Percentiles rank a stretch among this genome's conserved stretches.
Evolutionary conservation across 805 yeast species (phyloP).

Genomic region (Starmerella bacillaris): DNA sequence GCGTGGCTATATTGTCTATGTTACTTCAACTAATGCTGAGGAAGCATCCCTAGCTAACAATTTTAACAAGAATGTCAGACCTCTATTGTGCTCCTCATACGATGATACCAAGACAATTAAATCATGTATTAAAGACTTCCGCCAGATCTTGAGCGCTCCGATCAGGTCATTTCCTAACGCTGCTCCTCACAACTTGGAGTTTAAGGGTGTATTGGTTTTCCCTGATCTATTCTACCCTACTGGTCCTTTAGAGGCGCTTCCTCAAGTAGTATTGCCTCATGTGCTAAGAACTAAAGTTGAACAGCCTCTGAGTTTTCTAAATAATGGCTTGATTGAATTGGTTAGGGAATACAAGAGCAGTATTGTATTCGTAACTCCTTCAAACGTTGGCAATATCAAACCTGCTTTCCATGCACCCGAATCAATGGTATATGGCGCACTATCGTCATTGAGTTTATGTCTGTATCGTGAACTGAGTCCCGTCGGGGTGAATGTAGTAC

Average conservation of each 20-base stretch:
- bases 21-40: constrained; percentile 47
- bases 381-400: constrained; percentile 34
- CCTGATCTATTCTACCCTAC: constrained; percentile 54
- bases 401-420: constrained; percentile 53
- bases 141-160: constrained; percentile 32
- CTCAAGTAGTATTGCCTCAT: constrained; percentile 34
- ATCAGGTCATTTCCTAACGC: constrained; percentile 45
- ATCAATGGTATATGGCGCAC: constrained; percentile 32
- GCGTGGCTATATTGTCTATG: constrained; percentile 65
- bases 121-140: constrained; percentile 33
- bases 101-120: constrained; percentile 30
- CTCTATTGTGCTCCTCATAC: constrained; percentile 37
- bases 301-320: constrained; percentile 34
- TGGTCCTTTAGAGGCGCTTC: constrained; percentile 46
- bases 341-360: constrained; percentile 35
- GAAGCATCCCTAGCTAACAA: constrained; percentile 35
- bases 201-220: constrained; percentile 49
- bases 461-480: constrained; percentile 30
- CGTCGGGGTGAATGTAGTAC: constrained; percentile 28
- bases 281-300: constrained; percentile 31
- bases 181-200: constrained; percentile 34
- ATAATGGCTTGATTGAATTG: constrained; percentile 38
- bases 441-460: constrained; percentile 25
- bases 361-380: constrained; percentile 34
- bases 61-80: constrained; percentile 50